Conservation (phyloP, 2,329 filamentous ascomycete species). For the Stagonosporopsis vannaccii region DNA sequence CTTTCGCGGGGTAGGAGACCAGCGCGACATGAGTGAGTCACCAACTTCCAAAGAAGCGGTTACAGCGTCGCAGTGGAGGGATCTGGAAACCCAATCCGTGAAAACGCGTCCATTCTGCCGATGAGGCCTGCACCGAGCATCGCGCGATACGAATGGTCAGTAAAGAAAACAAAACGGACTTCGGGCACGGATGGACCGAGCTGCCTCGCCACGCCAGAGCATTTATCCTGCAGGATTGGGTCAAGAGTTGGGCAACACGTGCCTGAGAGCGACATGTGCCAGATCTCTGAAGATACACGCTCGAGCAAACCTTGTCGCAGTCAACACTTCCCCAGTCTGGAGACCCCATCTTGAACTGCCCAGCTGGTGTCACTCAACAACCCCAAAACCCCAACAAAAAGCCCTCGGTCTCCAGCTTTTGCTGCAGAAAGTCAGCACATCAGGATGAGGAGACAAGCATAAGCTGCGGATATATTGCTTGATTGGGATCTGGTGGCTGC, state of each 20-base stretch:
- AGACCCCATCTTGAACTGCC: conserved; percentile 5
- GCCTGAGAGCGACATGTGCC: background rate
- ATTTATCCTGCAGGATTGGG: conserved; percentile 2
- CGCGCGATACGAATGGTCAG: background rate
- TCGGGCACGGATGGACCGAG: conserved; percentile 4
- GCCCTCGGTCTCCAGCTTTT: conserved; percentile 4
- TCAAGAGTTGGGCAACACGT: background rate
- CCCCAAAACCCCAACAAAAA: conserved; percentile 3
- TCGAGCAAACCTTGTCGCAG: background rate
- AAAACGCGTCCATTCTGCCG: background rate
- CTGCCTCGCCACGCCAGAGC: background rate
- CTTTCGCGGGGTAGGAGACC: background rate
- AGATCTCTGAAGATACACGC: background rate
- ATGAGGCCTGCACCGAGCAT: conserved; percentile 2
- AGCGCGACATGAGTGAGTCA: background rate
- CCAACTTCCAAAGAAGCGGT: background rate
- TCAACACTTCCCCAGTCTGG: conserved; percentile 11
- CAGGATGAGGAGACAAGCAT: background rate
- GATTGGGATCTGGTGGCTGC: background rate
- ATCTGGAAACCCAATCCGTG: background rate
- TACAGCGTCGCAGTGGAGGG: background rate
- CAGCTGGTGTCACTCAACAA: conserved; percentile 3
- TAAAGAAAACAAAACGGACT: background rate
- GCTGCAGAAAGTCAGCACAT: conserved; percentile 1
- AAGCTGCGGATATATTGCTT: conserved; percentile 8